Conservation (phyloP, 805 yeast species). For the Yarrowia osloensis region DNA sequence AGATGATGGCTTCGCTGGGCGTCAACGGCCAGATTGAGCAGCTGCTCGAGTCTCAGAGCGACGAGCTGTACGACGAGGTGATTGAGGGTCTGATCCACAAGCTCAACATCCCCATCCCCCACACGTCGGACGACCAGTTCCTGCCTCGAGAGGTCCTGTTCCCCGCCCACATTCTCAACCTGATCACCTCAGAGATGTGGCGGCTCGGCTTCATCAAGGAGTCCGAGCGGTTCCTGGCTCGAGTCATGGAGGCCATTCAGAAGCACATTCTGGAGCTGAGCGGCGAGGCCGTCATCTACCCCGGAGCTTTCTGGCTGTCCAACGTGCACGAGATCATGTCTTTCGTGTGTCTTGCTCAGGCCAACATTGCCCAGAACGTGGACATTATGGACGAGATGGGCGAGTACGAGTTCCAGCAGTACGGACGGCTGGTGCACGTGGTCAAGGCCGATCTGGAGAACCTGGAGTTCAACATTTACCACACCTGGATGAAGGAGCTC, state of each 20-base stretch:
- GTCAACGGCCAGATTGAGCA: slow-evolving; percentile 42
- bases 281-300: slow-evolving; percentile 83
- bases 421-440: slow-evolving; percentile 82
- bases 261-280: slow-evolving; percentile 73
- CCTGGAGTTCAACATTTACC: slow-evolving; percentile 88
- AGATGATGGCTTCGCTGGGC: slow-evolving; percentile 47
- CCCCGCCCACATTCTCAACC: slow-evolving; percentile 93
- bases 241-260: slow-evolving; percentile 84
- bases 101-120: slow-evolving; percentile 80
- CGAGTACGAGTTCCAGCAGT: slow-evolving; percentile 85
- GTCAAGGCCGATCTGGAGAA: slow-evolving; percentile 94
- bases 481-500: slow-evolving; percentile 95
- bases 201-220: slow-evolving; percentile 90
- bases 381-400: slow-evolving; percentile 80
- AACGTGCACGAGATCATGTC: slow-evolving; percentile 94
- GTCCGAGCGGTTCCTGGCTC: slow-evolving; percentile 87
- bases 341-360: slow-evolving; percentile 90
- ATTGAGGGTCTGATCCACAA: slow-evolving; percentile 84
- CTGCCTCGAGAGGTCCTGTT: slow-evolving; percentile 88
- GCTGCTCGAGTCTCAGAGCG: slow-evolving; percentile 38
- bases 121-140: slow-evolving; percentile 71
- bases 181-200: slow-evolving; percentile 97
- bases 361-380: slow-evolving; percentile 84
- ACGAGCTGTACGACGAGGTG: slow-evolving; percentile 70
- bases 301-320: slow-evolving; percentile 97